Percentiles rank a stretch among this genome's conserved stretches.
Evolutionary conservation across 192 early-diverging fungal species (phyloP).

Genomic region (Funneliformis geosporum): DNA sequence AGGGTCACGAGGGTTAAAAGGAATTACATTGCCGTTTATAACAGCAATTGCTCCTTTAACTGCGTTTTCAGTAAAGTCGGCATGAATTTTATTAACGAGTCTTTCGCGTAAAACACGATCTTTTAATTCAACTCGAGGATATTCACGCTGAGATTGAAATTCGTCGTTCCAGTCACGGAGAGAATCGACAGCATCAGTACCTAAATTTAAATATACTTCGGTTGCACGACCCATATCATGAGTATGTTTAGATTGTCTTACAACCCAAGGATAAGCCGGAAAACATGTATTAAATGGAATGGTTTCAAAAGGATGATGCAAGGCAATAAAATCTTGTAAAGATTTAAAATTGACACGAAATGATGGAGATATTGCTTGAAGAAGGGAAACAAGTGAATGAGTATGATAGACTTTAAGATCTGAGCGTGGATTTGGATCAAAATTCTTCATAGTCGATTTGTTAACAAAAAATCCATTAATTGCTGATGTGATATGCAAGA

Average conservation of each 20-base stretch:
- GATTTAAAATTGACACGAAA: conserved; percentile 71
- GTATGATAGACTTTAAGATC: conserved; percentile 46
- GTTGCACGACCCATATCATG: conserved; percentile 67
- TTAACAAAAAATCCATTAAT: conserved; percentile 89
- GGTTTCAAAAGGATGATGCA: conserved; percentile 78
- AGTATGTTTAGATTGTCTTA: conserved; percentile 54
- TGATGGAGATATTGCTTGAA: conserved; percentile 64
- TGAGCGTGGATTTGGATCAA: conserved; percentile 57
- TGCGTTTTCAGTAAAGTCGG: conserved; percentile 93
- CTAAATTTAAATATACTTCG: conserved; percentile 62
- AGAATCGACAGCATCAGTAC: conserved; percentile 62
- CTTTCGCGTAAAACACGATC: conserved; percentile 88
- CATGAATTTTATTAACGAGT: conserved; percentile 77
- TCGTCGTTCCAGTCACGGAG: conserved; percentile 98
- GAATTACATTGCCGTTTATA: conserved; percentile 73
- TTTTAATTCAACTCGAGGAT: conserved; percentile 72
- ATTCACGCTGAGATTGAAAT: conserved; percentile 82
- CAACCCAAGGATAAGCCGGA: conserved; percentile 83
- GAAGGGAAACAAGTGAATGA: conserved; percentile 70
- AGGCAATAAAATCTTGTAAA: conserved; percentile 63
- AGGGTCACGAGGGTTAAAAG: conserved; percentile 77
- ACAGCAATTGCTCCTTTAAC: conserved; percentile 81
- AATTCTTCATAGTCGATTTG: conserved; percentile 69
- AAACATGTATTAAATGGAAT: conserved; percentile 67
- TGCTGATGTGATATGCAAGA: conserved; percentile 81